Conservation (phyloP, 1,139 yeast species). For the Yueomyces sp. region DNA sequence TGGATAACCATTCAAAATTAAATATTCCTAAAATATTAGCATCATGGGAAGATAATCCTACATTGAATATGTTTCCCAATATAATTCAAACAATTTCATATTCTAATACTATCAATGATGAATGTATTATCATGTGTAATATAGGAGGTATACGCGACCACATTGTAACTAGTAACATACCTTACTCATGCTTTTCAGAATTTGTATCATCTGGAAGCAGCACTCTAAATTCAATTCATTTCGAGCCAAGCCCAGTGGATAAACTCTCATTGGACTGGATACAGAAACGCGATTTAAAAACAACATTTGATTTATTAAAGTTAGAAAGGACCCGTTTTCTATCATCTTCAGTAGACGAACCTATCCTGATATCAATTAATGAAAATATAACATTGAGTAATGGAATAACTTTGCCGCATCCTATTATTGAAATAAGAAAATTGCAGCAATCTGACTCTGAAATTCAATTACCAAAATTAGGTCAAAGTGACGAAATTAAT, state of each 20-base stretch:
- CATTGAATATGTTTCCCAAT: slow-evolving; percentile 14
- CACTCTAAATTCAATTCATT: slow-evolving; percentile 16
- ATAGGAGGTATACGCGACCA: slow-evolving; percentile 25
- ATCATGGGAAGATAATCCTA: not conserved
- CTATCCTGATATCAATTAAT: slow-evolving; percentile 15
- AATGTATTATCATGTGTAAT: slow-evolving; percentile 17
- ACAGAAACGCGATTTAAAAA: slow-evolving; percentile 32
- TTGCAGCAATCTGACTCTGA: not conserved
- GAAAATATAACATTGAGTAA: slow-evolving; percentile 11
- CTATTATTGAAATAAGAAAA: slow-evolving; percentile 9
- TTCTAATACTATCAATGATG: not conserved
- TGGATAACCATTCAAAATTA: not conserved
- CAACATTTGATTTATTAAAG: slow-evolving; percentile 18
- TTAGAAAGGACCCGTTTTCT: slow-evolving; percentile 38
- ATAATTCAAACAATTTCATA: slow-evolving; percentile 8
- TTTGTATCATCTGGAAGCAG: slow-evolving; percentile 2
- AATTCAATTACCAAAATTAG: not conserved
- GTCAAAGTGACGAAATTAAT: not conserved
- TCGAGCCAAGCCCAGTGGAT: slow-evolving; percentile 29
- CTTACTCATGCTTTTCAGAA: slow-evolving; percentile 2
- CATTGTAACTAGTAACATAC: slow-evolving; percentile 12
- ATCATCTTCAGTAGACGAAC: slow-evolving; percentile 6
- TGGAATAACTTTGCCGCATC: not conserved
- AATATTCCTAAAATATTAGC: not conserved
- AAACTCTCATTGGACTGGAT: slow-evolving; percentile 41